Evolutionary conservation across 169 alveolate genomes (phyloP), one percentile per base, ranked within the genome.

Genomic region (Cytauxzoon felis): DNA sequence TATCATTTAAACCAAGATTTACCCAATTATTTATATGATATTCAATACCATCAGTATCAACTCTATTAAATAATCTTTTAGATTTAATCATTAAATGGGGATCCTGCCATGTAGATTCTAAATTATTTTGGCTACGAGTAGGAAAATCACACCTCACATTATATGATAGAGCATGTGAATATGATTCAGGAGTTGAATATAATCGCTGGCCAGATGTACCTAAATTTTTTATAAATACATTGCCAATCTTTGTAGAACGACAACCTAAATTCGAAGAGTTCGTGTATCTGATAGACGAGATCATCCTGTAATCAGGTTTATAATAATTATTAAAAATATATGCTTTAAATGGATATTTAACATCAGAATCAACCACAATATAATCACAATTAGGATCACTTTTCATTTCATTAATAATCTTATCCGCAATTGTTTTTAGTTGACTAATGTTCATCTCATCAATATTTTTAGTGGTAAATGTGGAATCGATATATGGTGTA

Each of bases 1-100:
- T 45, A 2, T 49, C 2, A 26, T 21, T 51, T 60, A 71, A 61
- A 3, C 82, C 82, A 66, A 61, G 40, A 6, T 59, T 29, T 9
- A 23, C 57, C 82, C 82, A 71, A 0, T 32, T 19, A 23, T 16
- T 21, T 18, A 49, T 16, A 26, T 38, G 11, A 13, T 13, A 11
- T 27, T 49, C 58, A 49, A 4, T 16, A 6, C 54, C 54, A 43
- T 21, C 51, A 43, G 8, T 5, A 43, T 5, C 51, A 38, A 38
- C 45, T 38, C 45, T 38, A 38, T 38, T 13, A 38, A n/a, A 13
- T 13, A n/a, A n/a, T 38, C 45, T 38, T 13, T 13, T 38, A n/a
- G 13, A 38, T 13, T 38, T 38, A 13, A 13, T n/a, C 13, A 38
- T 38, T 13, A 38, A n/a, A 13, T 38, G 45, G 13, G 45, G 45